Base-by-base conservation (phyloP, 2,329 filamentous ascomycete species). In the Cercospora sp. region DNA sequence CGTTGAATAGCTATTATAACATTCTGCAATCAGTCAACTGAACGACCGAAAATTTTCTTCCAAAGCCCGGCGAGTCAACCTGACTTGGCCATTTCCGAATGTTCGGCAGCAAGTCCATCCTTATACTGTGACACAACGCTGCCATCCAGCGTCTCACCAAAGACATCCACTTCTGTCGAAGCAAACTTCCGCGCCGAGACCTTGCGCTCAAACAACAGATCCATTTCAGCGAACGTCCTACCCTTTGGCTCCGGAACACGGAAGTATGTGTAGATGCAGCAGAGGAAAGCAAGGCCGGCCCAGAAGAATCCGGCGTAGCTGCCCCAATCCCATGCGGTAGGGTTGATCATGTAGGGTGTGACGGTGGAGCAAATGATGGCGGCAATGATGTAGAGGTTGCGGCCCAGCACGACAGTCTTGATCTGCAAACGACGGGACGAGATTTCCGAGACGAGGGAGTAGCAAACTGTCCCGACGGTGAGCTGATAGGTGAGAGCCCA, bases 301-400 rank as follows among this genome's bases (percentile, higher is more conserved):
- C 93, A 93, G 83, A 96, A 72, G 60, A 97, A 96, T 30, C 93
- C 93, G 0, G 93, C 87, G 74, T 87, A 95, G 81, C 95, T 95
- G 69, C 88, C 85, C 93, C 93, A 97, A 80, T 96, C 84, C 93
- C 94, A 97, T 0, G 88, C 90, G 1, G 84, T 85, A 0, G 93
- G 92, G 81, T 97, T 97, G 51, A 97, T 85, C 93, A 97, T 97
- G 81, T 96, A 97, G 0, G 93, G 93, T 0, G 92, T 96, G 48
- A 97, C 80, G 3, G 97, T 90, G 61, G 88, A 90, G 76, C 89
- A 92, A 74, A 97, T 81, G 72, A 97, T 97, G 71, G 87, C 90
- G 53, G 94, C 91, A 61, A 97, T 82, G 75, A 95, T 94, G 84
- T 83, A 85, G 12, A 93, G 82, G 73, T 92, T 91, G 65, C 93